Base-by-base conservation (phyloP, 202 grass and related monocot genomes). In the Digitaria exilis region DNA sequence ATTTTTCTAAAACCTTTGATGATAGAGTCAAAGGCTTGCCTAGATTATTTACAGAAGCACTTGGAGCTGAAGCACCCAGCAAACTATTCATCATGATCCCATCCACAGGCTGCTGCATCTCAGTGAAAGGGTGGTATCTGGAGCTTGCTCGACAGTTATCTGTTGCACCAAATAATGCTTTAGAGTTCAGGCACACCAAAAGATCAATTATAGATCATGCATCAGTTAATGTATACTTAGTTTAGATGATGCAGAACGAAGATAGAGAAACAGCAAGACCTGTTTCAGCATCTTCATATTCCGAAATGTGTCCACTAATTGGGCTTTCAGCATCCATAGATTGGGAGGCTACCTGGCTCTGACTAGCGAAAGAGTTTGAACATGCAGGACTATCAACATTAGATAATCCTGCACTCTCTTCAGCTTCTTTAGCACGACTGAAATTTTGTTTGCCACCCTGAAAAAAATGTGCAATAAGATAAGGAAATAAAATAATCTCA, bases 251-350 rank as follows among this genome's bases (percentile, higher is more conserved):
- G 87, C 90, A 81, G 61, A 81, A 88, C 43, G 77, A 92, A 89
- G 79, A 87, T 80, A 81, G 85, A 79, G 85, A 79, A 89, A 88
- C 68, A 90, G 84, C 70, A 84, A 80, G 94, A 98, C 96, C 93
- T 95, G 96, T 92, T 95, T 95, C 89, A 80, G 92, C 90, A 94
- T 98, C 92, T 89, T 93, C 92, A 89, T 91, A 94, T 84, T 95
- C 95, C 82, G 88, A 93, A 78, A 94, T 89, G 71, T 94, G 88
- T 71, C 88, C 92, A 94, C 92, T 97, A 86, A 91, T 90, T 82
- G 90, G 92, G 86, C 95, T 97, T 81, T 92, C 92, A 44, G 88
- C 86, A 87, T 97, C 92, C 85, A 89, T 89, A 78, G 78, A 84
- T 87, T 94, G 90, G 78, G 95, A 90, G 69, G 84, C 87, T 71